These are phyloP conservation scores for Lyophyllum shimeji DNA, from an alignment of 768 basidiomycete genomes.

Conservation along the genomic window DNA sequence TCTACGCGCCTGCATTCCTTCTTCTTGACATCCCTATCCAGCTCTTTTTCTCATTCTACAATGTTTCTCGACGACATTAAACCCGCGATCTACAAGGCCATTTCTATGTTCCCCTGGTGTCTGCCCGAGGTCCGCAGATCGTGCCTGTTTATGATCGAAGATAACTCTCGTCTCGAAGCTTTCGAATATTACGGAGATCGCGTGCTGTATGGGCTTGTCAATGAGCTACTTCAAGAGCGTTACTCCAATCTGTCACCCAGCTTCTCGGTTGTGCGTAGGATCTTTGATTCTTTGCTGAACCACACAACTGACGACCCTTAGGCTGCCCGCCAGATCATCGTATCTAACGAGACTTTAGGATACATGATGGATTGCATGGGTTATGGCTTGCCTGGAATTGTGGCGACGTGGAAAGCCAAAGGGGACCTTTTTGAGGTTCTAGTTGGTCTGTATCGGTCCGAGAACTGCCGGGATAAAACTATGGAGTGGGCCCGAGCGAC, in stretches of 20 bases:
- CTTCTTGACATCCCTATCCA: not conserved
- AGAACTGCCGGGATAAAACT: not conserved
- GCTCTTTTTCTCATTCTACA: not conserved
- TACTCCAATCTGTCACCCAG: not conserved
- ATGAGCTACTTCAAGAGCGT: not conserved
- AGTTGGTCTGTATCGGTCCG: not conserved
- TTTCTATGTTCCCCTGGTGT: not conserved
- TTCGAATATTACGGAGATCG: not conserved
- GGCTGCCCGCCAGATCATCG: not conserved
- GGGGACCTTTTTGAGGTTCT: not conserved
- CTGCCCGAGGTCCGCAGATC: not conserved
- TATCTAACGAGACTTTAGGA: not conserved
- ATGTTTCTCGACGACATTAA: not conserved
- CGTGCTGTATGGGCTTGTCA: not conserved
- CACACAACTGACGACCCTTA: not conserved
- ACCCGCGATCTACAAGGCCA: not conserved
- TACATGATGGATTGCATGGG: not conserved
- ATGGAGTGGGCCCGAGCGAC: not conserved
- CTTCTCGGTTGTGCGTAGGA: not conserved
- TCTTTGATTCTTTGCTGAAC: not conserved
- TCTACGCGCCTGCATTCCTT: not conserved
- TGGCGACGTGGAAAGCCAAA: not conserved
- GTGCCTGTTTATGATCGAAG: not conserved
- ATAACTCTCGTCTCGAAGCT: not conserved
- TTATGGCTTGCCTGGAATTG: not conserved